Percentiles rank a stretch among this genome's conserved stretches.
phyloP scores from a whole-genome alignment of 2,329 filamentous ascomycete genomes.

The Lasiodiplodia theobromae region DNA sequence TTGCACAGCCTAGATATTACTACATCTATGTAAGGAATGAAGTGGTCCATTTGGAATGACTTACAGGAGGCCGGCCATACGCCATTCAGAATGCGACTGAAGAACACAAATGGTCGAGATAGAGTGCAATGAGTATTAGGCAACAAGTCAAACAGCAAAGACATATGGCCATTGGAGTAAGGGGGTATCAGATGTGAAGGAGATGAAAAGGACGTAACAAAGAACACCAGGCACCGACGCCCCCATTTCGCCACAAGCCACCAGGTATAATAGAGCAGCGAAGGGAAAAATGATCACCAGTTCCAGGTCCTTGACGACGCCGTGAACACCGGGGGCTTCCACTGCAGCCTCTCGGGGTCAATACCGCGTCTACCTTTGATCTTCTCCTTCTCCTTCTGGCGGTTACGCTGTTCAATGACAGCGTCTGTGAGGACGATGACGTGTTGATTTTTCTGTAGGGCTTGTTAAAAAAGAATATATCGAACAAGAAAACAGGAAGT shows the following conservation, averaged over 20 bases:
- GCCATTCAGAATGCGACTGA: background rate
- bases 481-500: slow-evolving; percentile 4
- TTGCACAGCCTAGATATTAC: background rate
- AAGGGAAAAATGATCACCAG: slow-evolving; percentile 64
- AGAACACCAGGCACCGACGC: background rate
- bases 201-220: background rate
- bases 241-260: background rate
- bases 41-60: background rate
- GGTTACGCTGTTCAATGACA: slow-evolving; percentile 71
- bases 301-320: slow-evolving; percentile 93
- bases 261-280: background rate
- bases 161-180: background rate
- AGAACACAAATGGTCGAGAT: background rate
- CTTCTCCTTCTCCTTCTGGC: slow-evolving; percentile 80
- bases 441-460: slow-evolving; percentile 79
- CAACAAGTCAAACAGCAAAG: background rate
- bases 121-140: background rate
- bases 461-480: background rate
- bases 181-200: slow-evolving; percentile 23
- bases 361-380: slow-evolving; percentile 78
- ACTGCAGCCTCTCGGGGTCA: slow-evolving; percentile 79
- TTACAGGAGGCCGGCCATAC: background rate
- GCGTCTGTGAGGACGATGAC: slow-evolving; percentile 92
- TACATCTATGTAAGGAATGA: background rate
- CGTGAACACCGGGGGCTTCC: slow-evolving; percentile 96